These are phyloP conservation scores for Suillus cothurnatus DNA, from an alignment of 768 basidiomycete genomes.

Conservation along the genomic window DNA sequence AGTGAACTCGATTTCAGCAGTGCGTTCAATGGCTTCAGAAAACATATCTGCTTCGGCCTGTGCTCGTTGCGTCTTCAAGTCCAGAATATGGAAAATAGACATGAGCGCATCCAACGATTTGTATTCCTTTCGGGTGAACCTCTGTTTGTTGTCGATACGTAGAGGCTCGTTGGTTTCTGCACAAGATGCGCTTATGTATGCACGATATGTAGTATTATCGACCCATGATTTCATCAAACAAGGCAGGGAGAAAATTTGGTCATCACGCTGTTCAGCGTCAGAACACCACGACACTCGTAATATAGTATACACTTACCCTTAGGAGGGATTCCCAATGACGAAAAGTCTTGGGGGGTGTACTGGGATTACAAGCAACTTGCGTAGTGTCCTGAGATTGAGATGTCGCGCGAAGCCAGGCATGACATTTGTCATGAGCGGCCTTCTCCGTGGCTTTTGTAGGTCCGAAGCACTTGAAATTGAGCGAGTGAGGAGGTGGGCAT, in stretches of 20 bases:
- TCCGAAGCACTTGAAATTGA: not conserved
- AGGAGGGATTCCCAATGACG: not conserved
- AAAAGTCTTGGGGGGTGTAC: not conserved
- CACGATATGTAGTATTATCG: no score
- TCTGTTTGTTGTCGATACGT: not conserved
- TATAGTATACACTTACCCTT: not conserved
- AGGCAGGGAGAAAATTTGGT: no score
- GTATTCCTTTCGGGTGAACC: not conserved
- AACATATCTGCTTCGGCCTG: no score
- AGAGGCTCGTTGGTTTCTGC: no score
- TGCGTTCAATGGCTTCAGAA: no score
- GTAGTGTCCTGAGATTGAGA: not conserved
- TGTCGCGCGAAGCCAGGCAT: not conserved
- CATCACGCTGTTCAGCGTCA: not conserved
- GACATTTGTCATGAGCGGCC: not conserved
- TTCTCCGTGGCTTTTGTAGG: not conserved
- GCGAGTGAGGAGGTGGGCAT: no score
- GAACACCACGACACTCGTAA: not conserved
- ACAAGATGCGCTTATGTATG: no score
- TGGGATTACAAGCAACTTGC: not conserved
- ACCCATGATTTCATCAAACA: no score
- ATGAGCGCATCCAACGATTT: not conserved
- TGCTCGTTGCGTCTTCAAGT: slow-evolving; percentile 1
- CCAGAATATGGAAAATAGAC: not conserved
- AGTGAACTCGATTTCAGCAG: no score